These are phyloP conservation scores for Chlamydomonas applanata DNA, from an alignment of 139 green algal species.

Conservation along the genomic window DNA sequence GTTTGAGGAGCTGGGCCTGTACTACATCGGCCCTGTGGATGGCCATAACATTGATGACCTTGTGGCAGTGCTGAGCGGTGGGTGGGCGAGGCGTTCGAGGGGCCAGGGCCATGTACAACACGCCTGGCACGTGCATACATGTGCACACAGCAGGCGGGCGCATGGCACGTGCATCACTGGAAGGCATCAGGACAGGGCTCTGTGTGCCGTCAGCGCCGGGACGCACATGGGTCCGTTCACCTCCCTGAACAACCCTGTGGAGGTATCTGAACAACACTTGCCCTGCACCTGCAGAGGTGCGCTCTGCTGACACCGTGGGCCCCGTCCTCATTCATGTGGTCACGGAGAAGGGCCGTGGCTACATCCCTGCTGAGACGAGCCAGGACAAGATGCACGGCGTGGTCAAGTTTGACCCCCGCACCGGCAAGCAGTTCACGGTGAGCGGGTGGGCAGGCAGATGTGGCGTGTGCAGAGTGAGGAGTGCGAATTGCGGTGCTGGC, in stretches of 20 bases:
- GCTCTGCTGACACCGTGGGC: conserved; percentile 87
- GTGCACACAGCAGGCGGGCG: too few species aligned
- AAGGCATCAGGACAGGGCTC: too few species aligned
- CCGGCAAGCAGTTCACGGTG: conserved; percentile 87
- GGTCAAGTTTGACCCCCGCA: conserved; percentile 92
- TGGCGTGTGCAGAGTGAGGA: too few species aligned
- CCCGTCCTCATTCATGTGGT: conserved; percentile 97
- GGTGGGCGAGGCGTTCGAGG: not conserved
- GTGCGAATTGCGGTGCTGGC: too few species aligned
- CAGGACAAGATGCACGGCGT: conserved; percentile 96
- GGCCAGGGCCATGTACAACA: too few species aligned
- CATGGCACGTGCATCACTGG: too few species aligned
- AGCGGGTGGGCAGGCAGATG: not conserved
- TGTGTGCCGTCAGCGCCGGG: too few species aligned
- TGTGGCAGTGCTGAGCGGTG: conserved; percentile 76
- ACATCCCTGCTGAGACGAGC: conserved; percentile 90
- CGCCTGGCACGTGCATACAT: too few species aligned
- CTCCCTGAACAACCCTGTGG: too few species aligned
- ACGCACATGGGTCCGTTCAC: too few species aligned
- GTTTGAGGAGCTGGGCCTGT: conserved; percentile 99
- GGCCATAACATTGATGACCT: conserved; percentile 94
- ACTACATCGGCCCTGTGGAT: conserved; percentile 99
- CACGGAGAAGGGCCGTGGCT: conserved; percentile 96
- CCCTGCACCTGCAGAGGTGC: conserved; percentile 74
- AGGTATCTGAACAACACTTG: too few species aligned